Evolutionary conservation across 148 eudicot species (phyloP).

Genomic region (Diospyros kaki): DNA sequence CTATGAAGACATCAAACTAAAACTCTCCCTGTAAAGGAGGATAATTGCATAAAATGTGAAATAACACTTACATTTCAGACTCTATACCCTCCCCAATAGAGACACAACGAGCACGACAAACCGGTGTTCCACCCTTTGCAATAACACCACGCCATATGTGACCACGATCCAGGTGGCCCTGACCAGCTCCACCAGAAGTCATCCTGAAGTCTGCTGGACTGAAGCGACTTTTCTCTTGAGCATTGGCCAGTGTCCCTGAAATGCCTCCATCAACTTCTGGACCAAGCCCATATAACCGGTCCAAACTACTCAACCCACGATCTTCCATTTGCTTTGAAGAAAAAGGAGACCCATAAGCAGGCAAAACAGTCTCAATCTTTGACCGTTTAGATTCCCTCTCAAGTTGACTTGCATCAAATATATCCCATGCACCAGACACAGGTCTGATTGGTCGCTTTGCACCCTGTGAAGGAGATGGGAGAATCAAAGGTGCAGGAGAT

Average conservation of each 20-base stretch:
- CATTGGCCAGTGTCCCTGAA: slow-evolving; percentile 17
- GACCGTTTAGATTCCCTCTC: slow-evolving; percentile 74
- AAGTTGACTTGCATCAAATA: slow-evolving; percentile 56
- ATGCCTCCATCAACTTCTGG: slow-evolving; percentile 33
- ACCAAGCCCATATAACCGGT: slow-evolving; percentile 34
- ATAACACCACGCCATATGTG: slow-evolving; percentile 90
- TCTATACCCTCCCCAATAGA: slow-evolving; percentile 66
- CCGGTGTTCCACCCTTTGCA: slow-evolving; percentile 82
- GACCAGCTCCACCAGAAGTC: slow-evolving; percentile 25
- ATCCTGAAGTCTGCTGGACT: slow-evolving; percentile 21
- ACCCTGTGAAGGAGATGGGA: slow-evolving; percentile 44
- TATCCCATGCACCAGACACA: slow-evolving; percentile 67
- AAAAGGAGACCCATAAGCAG: slow-evolving; percentile 28
- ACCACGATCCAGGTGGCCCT: slow-evolving; percentile 39
- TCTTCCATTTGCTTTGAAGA: slow-evolving; percentile 28
- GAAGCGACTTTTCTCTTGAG: slow-evolving; percentile 22
- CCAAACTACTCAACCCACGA: slow-evolving; percentile 12
- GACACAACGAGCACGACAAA: slow-evolving; percentile 90
- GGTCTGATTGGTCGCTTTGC: slow-evolving; percentile 34
- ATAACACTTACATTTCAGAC: slow-evolving; percentile 68
- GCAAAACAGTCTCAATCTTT: slow-evolving; percentile 43
- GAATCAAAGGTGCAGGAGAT: slow-evolving; percentile 53
- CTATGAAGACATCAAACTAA: not conserved
- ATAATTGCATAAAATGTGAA: slow-evolving; percentile 3
- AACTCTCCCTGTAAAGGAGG: too few species aligned